Percentiles rank a stretch among this genome's conserved stretches.
phyloP scores from a whole-genome alignment of 2,329 filamentous ascomycete species.

The Fusarium sp. region DNA sequence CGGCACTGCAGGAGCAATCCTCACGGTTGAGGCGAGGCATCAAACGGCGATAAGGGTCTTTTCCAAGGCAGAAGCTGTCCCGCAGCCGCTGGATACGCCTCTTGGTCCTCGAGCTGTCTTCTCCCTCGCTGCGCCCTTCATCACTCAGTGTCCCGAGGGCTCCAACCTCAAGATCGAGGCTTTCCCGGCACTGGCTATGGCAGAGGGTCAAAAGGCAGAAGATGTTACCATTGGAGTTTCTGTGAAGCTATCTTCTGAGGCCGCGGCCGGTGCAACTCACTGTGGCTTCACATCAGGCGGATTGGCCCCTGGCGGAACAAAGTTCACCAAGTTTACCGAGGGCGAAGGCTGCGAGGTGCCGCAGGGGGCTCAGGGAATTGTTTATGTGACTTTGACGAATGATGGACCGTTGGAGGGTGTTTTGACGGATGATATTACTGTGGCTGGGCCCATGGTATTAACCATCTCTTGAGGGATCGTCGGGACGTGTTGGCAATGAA shows the following conservation, averaged over 20 bases:
- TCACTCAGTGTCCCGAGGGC: conserved; percentile 74
- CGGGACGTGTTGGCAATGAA: neutral
- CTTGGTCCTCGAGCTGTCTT: conserved; percentile 76
- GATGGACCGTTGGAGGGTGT: conserved; percentile 60
- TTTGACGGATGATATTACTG: conserved; percentile 70
- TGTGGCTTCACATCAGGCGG: conserved; percentile 76
- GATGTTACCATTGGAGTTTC: conserved; percentile 50
- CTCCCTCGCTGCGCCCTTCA: conserved; percentile 78
- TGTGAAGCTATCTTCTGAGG: conserved; percentile 60
- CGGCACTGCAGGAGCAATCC: conserved; percentile 73
- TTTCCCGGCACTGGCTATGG: conserved; percentile 69
- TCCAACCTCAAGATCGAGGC: conserved; percentile 68
- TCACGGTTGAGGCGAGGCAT: conserved; percentile 79
- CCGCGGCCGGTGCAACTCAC: conserved; percentile 63
- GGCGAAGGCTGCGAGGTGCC: conserved; percentile 69
- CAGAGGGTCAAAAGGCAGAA: conserved; percentile 54
- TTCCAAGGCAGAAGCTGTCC: conserved; percentile 66
- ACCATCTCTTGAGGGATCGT: conserved; percentile 52
- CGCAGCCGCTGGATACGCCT: conserved; percentile 76
- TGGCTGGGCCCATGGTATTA: conserved; percentile 73
- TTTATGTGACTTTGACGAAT: conserved; percentile 74
- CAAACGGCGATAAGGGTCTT: conserved; percentile 76
- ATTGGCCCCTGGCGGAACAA: conserved; percentile 65
- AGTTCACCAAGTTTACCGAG: conserved; percentile 66
- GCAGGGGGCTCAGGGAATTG: conserved; percentile 69